Percentiles rank a stretch among this genome's conserved stretches.
These are phyloP conservation scores for Wallacemonas sp. DNA, from an alignment of 208 protist genomes.

Conservation along the genomic window DNA sequence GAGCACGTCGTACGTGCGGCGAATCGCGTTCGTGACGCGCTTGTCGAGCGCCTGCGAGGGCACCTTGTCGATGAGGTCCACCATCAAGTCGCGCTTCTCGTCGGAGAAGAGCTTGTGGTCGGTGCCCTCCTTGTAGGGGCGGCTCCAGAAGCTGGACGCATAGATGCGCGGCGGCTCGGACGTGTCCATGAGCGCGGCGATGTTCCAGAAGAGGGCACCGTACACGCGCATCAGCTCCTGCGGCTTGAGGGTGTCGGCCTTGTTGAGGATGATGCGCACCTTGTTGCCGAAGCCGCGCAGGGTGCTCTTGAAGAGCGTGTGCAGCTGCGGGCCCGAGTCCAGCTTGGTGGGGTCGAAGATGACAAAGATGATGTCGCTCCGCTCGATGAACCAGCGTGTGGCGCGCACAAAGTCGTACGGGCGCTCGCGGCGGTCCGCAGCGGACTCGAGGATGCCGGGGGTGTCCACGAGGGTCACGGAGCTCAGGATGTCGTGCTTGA, in stretches of 20 bases:
- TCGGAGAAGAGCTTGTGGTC: conserved; percentile 85
- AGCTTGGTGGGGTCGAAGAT: conserved; percentile 98
- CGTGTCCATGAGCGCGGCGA: conserved; percentile 94
- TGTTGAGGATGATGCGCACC: conserved; percentile 97
- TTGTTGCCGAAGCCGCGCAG: conserved; percentile 93
- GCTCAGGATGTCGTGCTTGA: conserved; percentile 85
- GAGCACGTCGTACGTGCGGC: conserved; percentile 78
- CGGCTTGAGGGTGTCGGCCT: conserved; percentile 92
- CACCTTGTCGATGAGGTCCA: conserved; percentile 80
- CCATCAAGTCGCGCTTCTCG: conserved; percentile 89
- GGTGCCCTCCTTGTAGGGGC: conserved; percentile 77
- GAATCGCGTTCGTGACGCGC: conserved; percentile 91
- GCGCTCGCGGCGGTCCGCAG: conserved; percentile 62
- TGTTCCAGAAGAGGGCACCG: conserved; percentile 97
- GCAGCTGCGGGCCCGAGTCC: conserved; percentile 85
- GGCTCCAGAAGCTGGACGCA: conserved; percentile 96
- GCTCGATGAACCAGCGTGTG: conserved; percentile 93
- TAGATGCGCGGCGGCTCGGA: conserved; percentile 97
- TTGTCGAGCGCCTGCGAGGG: conserved; percentile 85
- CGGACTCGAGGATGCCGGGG: conserved; percentile 95
- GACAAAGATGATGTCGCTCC: conserved; percentile 95
- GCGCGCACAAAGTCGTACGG: conserved; percentile 85
- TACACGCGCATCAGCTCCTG: conserved; percentile 98
- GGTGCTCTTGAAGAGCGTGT: conserved; percentile 63
- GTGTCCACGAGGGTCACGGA: conserved; percentile 96